Conservation (phyloP, 441 rosid species). For the Kokia cookei region DNA sequence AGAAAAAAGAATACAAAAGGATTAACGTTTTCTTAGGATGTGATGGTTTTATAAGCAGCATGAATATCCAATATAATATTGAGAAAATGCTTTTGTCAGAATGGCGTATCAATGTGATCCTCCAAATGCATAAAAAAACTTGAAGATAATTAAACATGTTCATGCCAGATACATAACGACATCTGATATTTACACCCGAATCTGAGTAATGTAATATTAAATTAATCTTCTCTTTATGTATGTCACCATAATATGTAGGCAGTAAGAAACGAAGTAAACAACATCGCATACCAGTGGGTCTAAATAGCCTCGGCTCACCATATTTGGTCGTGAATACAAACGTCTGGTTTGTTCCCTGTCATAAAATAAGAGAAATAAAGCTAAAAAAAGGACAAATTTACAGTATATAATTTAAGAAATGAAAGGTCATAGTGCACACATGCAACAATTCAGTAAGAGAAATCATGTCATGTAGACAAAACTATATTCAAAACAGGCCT, state of each 20-base stretch:
- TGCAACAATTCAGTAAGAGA: not conserved
- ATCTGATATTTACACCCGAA: not conserved
- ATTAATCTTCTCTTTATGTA: too few relatives aligned
- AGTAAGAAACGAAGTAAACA: not conserved
- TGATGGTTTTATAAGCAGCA: not conserved
- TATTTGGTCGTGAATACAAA: slow-evolving; percentile 88
- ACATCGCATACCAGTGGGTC: slow-evolving; percentile 75
- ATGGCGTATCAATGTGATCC: not conserved
- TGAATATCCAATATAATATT: not conserved
- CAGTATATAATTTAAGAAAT: not conserved
- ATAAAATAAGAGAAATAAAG: slow-evolving; percentile 12
- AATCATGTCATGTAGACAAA: not conserved
- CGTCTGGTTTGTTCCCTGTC: slow-evolving; percentile 74
- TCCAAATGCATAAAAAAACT: not conserved
- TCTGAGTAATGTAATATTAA: not conserved
- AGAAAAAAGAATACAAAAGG: not conserved
- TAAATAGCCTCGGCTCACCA: slow-evolving; percentile 91
- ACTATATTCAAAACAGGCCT: not conserved
- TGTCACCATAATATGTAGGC: too few relatives aligned
- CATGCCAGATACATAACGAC: not conserved
- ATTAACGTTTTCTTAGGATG: not conserved
- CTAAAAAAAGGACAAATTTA: not conserved
- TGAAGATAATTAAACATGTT: not conserved
- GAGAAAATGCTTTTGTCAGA: too few relatives aligned
- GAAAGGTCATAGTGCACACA: not conserved